Conservation (phyloP, 257 asterid species). For the Leptodermis oblonga region DNA sequence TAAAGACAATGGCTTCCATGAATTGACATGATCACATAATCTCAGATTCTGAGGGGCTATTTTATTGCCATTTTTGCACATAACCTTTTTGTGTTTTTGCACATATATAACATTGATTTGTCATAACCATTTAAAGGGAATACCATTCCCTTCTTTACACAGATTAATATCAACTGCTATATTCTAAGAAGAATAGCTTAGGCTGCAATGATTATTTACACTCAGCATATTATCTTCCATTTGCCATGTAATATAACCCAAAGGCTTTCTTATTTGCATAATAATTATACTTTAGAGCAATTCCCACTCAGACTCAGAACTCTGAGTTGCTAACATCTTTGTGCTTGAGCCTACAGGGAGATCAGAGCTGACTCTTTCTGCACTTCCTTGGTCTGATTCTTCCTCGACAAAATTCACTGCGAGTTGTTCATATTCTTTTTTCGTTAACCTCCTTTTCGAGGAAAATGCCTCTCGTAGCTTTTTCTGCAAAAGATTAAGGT, state of each 20-base stretch:
- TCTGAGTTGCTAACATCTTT: slow-evolving; percentile 9
- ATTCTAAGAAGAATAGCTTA: neutral
- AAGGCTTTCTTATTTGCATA: neutral
- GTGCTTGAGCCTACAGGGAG: slow-evolving; percentile 8
- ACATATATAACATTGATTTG: neutral
- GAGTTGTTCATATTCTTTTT: slow-evolving; percentile 34
- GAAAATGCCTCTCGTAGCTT: slow-evolving; percentile 50
- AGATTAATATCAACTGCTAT: neutral
- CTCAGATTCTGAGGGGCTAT: neutral
- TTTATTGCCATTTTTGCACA: neutral
- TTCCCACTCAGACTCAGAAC: slow-evolving; percentile 45
- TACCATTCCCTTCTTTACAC: neutral
- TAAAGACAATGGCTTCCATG: neutral
- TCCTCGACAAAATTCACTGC: slow-evolving; percentile 19
- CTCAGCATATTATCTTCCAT: slow-evolving; percentile 14
- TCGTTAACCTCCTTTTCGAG: slow-evolving; percentile 43
- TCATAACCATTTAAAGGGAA: neutral
- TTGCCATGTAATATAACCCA: slow-evolving; percentile 3
- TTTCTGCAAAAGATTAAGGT: slow-evolving; percentile 32
- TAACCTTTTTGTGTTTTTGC: neutral
- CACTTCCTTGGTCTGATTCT: slow-evolving; percentile 8
- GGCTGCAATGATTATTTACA: slow-evolving; percentile 11
- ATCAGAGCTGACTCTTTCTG: slow-evolving; percentile 13
- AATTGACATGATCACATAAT: neutral
- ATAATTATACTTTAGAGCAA: slow-evolving; percentile 22